phyloP scores from a whole-genome alignment of 768 basidiomycete genomes.

The Rhodotorula babjevae region DNA sequence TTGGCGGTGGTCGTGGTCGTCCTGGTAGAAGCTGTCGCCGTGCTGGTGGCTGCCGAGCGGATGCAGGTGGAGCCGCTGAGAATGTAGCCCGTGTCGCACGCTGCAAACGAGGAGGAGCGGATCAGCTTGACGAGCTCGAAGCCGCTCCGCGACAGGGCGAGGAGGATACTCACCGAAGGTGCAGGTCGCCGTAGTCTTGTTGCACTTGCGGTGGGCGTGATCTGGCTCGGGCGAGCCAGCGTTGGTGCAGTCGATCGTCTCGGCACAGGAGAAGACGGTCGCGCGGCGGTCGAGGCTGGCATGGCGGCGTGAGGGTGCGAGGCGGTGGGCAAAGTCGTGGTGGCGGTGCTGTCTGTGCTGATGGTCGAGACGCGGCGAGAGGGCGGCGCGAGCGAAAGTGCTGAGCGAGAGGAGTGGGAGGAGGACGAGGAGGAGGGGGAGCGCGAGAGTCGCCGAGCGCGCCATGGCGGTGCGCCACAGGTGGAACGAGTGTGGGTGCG shows the following conservation, averaged over 20 bases:
- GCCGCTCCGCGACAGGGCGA: too few relatives aligned
- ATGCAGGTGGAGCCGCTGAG: not conserved
- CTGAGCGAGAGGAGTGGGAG: too few relatives aligned
- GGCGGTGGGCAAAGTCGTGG: too few relatives aligned
- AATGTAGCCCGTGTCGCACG: constrained; percentile 7
- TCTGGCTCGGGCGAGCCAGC: constrained; percentile 2
- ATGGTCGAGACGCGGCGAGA: too few relatives aligned
- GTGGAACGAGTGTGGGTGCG: too few relatives aligned
- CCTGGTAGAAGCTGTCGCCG: not conserved
- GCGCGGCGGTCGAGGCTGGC: not conserved
- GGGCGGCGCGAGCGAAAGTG: too few relatives aligned
- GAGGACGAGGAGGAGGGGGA: too few relatives aligned
- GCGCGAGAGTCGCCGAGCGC: too few relatives aligned
- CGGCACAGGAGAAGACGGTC: not conserved
- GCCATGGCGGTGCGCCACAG: too few relatives aligned
- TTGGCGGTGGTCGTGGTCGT: not conserved
- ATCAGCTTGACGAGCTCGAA: too few relatives aligned
- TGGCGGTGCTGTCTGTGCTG: too few relatives aligned
- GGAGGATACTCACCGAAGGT: not conserved
- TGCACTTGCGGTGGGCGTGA: constrained; percentile 6
- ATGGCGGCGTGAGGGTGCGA: not conserved
- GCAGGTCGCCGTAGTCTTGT: constrained; percentile 2
- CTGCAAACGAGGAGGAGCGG: not conserved
- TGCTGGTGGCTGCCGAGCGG: not conserved
- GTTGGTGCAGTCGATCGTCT: not conserved